Base-by-base conservation (phyloP, 164 flowering plant genomes). In the Vitis rotundifolia region DNA sequence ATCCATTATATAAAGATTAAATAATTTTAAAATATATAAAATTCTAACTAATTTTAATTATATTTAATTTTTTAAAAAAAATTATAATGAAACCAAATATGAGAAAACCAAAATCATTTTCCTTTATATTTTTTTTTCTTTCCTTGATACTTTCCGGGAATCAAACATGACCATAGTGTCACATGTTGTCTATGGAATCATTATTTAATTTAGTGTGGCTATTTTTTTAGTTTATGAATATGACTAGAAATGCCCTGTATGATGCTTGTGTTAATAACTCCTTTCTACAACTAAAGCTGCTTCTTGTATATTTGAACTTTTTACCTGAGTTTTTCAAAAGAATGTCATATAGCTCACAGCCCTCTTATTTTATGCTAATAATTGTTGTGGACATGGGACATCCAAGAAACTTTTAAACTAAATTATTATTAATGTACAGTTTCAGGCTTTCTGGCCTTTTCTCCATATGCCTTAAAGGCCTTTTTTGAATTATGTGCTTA, bases 391-490 rank as follows among this genome's bases (percentile, higher is more conserved):
- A 19, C 49, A 62, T 37, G 44, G 44, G 7, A 37, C 44, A 37
- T 37, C 18, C 53, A 6, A 50, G 63, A 10, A 61, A 59, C 48
- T 18, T 44, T 31, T 68, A 7, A 10, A 5, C 2, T 52, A 0
- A 47, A 54, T 29, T 29, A 44, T 51, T 5, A 57, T 8, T 68
- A 61, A 66, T 65, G 37, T 72, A 58, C 56, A 65, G 16, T 56
- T 68, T 28, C 29, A 49, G 59, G 68, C 63, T 64, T 69, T 26
- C 51, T 66, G 52, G 49, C 19, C 48, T 12, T 13, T 69, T n/a
- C 15, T 11, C 12, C 22, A 19, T 52, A 29, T 28, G 49, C 64
- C 37, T 48, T 49, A 16, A 16, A 5, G 12, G 19, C 14, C 60
- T 28, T 37, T 37, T 37, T 37, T 37, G 44, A 37, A 3, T 3